Base-by-base conservation (phyloP, 495 filamentous ascomycete genomes). In the Tuber brumale region DNA sequence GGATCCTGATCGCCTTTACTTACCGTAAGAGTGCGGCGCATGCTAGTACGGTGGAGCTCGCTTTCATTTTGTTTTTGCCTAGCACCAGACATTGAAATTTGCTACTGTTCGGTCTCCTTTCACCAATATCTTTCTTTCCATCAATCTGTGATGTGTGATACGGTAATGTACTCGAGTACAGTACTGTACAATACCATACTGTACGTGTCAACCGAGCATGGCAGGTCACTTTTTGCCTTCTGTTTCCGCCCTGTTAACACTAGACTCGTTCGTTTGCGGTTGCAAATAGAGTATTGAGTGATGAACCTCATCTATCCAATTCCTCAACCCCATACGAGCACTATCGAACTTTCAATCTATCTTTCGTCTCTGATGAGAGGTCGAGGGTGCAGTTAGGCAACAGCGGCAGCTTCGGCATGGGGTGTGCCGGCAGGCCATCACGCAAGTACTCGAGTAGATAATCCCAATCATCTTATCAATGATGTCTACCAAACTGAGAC, bases 401-500 rank as follows among this genome's bases (percentile, higher is more conserved):
- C 57, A 66, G 57, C 37, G 37, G 37, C 23, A 27, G 51, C n/a
- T 23, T 61, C 8, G 27, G 57, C 57, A 31, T 27, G 9, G n/a
- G 27, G 31, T 66, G 57, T 66, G 14, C 48, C 23, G 21, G 48
- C n/a, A n/a, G 48, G 9, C 23, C 48, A 19, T 57, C 48, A 7
- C 41, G 8, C 41, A 42, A 42, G 41, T 42, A 42, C 27, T 66
- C 57, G 27, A 31, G 27, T n/a, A 31, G 57, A 66, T 66, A 66
- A 66, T 66, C 57, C n/a, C 57, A 31, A 66, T 31, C 57, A 66
- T 66, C 57, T 66, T 66, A 66, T 31, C 57, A 66, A 31, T 61
- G n/a, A 66, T 66, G n/a, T 66, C 57, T 31, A 31, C 57, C 10
- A 31, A 66, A 66, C 27, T 66, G n/a, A 66, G 57, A 66, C 57